phyloP scores from a whole-genome alignment of 139 green algal genomes.

The Picochlorum costavermella region DNA sequence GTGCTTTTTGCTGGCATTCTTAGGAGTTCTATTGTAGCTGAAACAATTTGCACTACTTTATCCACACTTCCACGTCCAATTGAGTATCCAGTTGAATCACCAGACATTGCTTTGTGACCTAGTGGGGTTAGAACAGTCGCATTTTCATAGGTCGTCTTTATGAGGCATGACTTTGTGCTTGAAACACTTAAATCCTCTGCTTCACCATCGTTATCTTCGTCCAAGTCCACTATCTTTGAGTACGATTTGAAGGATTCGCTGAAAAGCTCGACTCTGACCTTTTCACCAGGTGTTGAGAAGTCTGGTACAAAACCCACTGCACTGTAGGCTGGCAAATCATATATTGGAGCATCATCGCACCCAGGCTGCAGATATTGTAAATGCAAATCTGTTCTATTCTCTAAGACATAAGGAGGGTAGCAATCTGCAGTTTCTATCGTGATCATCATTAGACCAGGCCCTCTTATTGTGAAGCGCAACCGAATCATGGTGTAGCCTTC shows the following conservation, averaged over 20 bases:
- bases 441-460: slow-evolving; percentile 40
- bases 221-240: no score
- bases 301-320: slow-evolving; percentile 26
- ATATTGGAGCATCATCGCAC: slow-evolving; percentile 27
- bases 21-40: slow-evolving; percentile 19
- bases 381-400: slow-evolving; percentile 42
- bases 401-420: slow-evolving; percentile 44
- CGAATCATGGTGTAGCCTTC: not conserved
- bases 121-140: slow-evolving; percentile 18
- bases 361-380: slow-evolving; percentile 48
- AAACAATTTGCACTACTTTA: slow-evolving; percentile 38
- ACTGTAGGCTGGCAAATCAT: slow-evolving; percentile 37
- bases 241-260: no score
- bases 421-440: slow-evolving; percentile 41
- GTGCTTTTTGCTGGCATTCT: not conserved
- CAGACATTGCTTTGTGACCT: slow-evolving; percentile 36
- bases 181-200: slow-evolving; percentile 16
- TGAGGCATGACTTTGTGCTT: slow-evolving; percentile 1
- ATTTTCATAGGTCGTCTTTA: slow-evolving; percentile 18
- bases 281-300: slow-evolving; percentile 7
- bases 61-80: slow-evolving; percentile 44
- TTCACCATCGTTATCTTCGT: no score
- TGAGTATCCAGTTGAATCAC: slow-evolving; percentile 19
- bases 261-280: no score
- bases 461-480: slow-evolving; percentile 32